Conservation (phyloP, 139 green algal species). For the Chlorokybus atmophyticus region DNA sequence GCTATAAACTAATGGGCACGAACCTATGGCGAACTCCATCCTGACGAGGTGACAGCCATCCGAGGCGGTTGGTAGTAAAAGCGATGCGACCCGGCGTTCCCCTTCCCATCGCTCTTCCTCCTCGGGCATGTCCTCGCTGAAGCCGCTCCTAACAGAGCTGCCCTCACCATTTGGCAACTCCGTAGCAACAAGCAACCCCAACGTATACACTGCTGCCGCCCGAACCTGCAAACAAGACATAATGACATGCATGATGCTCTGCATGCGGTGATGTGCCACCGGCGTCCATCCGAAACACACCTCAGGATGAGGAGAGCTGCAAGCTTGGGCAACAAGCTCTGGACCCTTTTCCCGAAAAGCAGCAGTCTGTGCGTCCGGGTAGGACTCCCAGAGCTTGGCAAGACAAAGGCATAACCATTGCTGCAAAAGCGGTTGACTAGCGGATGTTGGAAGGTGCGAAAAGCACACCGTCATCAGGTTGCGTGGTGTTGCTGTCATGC, state of each 20-base stretch:
- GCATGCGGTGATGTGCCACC: too few species aligned
- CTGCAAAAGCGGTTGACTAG: conserved; percentile 46
- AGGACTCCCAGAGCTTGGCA: conserved; percentile 68
- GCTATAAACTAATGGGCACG: too few species aligned
- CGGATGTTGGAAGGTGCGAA: not conserved
- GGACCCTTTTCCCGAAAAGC: conserved; percentile 36
- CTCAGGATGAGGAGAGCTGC: conserved; percentile 36
- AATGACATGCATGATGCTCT: not conserved
- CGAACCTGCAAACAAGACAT: conserved; percentile 48
- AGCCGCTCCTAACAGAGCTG: too few species aligned
- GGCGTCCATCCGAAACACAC: not conserved
- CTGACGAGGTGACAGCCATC: too few species aligned
- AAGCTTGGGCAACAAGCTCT: conserved; percentile 38
- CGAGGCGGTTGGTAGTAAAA: too few species aligned
- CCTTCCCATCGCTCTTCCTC: too few species aligned
- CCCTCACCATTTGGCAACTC: too few species aligned
- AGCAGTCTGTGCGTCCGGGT: conserved; percentile 7
- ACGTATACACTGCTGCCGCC: conserved; percentile 70
- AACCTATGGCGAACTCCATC: too few species aligned
- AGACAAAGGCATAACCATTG: conserved; percentile 85
- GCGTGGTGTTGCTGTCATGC: conserved; percentile 27
- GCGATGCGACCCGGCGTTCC: too few species aligned
- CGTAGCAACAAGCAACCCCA: conserved; percentile 64
- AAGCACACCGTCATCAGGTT: conserved; percentile 33
- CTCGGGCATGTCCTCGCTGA: too few species aligned